A percentile compares a stretch with the other conserved stretches of the same genome.
These are phyloP conservation scores for Xeromyces bisporus DNA, from an alignment of 495 filamentous ascomycete genomes.

Conservation along the genomic window DNA sequence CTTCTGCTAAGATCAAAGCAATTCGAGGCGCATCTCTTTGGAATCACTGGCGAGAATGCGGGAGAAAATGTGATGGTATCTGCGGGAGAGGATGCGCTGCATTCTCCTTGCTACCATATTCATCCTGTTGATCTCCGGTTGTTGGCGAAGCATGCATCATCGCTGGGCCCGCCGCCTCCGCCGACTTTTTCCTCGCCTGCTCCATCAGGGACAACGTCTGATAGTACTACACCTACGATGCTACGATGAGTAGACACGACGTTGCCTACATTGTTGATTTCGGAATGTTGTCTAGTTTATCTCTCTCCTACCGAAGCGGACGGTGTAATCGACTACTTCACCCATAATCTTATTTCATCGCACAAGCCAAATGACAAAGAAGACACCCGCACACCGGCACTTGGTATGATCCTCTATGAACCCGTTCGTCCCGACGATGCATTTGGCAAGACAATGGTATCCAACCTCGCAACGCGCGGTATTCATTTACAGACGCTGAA, in stretches of 20 bases:
- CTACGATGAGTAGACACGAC: conserved; percentile 27
- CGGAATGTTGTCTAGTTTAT: conserved; percentile 90
- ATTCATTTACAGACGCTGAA: conserved; percentile 73
- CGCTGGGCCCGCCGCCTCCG: background rate
- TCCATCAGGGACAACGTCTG: background rate
- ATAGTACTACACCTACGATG: conserved; percentile 6
- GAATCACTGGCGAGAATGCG: conserved; percentile 17
- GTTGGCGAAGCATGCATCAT: conserved; percentile 16
- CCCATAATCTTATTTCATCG: conserved; percentile 30
- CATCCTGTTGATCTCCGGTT: conserved; percentile 70
- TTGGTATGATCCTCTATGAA: conserved; percentile 72
- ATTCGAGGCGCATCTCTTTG: conserved; percentile 29
- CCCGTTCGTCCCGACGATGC: conserved; percentile 67
- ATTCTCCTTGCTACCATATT: conserved; percentile 42
- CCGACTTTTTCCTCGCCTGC: background rate
- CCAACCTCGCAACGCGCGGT: conserved; percentile 70
- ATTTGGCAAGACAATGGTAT: conserved; percentile 80
- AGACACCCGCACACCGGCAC: conserved; percentile 5
- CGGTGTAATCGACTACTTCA: conserved; percentile 50
- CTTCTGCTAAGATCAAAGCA: conserved; percentile 40
- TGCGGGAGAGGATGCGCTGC: conserved; percentile 22
- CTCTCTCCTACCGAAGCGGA: conserved; percentile 45
- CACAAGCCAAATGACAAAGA: background rate
- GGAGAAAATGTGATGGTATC: conserved; percentile 17
- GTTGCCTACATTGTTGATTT: conserved; percentile 69